A percentile compares a stretch with the other conserved stretches of the same genome.
Conservation (phyloP, 164 flowering plant species). For the Vitis rupestris region DNA sequence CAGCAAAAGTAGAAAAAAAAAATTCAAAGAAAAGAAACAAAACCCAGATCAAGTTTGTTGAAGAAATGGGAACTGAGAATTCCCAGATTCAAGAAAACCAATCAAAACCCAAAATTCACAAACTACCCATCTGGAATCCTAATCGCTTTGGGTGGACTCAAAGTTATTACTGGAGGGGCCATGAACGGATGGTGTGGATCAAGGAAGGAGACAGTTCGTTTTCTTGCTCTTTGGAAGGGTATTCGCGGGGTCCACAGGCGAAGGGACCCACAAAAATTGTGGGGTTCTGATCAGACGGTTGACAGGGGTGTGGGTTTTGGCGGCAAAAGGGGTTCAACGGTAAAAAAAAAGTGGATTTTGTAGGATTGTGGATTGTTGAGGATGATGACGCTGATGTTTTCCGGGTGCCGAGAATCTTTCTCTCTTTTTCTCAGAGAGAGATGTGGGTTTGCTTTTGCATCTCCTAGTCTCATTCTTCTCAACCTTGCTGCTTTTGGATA, state of each 20-base stretch:
- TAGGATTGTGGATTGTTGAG: background rate
- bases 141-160: slow-evolving; percentile 50
- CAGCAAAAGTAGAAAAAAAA: background rate
- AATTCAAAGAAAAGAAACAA: background rate
- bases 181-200: slow-evolving; percentile 19
- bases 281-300: slow-evolving; percentile 7
- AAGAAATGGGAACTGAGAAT: slow-evolving; percentile 4
- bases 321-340: slow-evolving; percentile 18
- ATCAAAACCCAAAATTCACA: slow-evolving; percentile 4
- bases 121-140: slow-evolving; percentile 29
- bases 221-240: slow-evolving; percentile 26
- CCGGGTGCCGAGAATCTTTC: background rate
- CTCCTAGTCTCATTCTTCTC: background rate
- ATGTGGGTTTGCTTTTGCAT: background rate
- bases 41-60: slow-evolving; percentile 9
- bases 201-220: slow-evolving; percentile 17
- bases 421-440: background rate
- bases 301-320: slow-evolving; percentile 14
- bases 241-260: slow-evolving; percentile 19
- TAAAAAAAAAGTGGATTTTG: background rate
- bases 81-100: background rate
- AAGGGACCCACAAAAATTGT: slow-evolving; percentile 19
- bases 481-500: slow-evolving; percentile 10
- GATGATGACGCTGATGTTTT: background rate
- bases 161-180: slow-evolving; percentile 23